Evolutionary conservation across 1,139 yeast species (phyloP), one percentile per base, ranked within the genome.

Genomic region (Spencermartinsiella ligniputridi): DNA sequence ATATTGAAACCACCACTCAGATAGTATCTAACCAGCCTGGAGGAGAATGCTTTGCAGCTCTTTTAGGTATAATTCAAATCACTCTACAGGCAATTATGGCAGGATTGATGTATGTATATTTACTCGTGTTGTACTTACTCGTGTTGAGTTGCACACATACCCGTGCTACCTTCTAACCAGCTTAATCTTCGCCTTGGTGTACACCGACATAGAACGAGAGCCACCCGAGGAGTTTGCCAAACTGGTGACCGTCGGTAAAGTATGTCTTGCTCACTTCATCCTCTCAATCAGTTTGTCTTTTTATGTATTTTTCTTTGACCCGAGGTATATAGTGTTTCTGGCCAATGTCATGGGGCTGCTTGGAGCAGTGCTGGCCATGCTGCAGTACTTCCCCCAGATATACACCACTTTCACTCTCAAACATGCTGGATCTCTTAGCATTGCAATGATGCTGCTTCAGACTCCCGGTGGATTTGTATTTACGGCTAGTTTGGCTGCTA

Each of bases 391-490:
- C 38, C 96, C 96, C 0, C 96, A 88, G 63, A 74, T 88, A 11
- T 65, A 70, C 53, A 85, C 92, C 25, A 87, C 96, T 0, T 81
- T 72, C 57, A 61, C 56, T 2, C 71, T 86, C 47, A 82, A 83
- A 56, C 90, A 82, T 54, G 83, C 94, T 0, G 96, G 96, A 2
- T 81, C 90, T 0, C 70, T 88, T 30, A 84, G 95, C 0, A 71
- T 85, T 18, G 78, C 83, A 4, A 86, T 85, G 88, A 84, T 88
- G 92, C 69, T 81, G 44, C 75, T 88, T 51, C 96, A 88, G 61
- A 86, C 95, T 15, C 96, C 96, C 0, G 96, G 96, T 12, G 95
- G 96, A 20, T 83, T 77, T 54, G 51, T 85, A 2, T 87, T 92
- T 81, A 77, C 94, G 0, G 73, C 79, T 13, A 79, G 87, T 2